A percentile compares a stretch with the other conserved stretches of the same genome.
phyloP scores from a whole-genome alignment of 1,284 basidiomycete genomes.

The Rhodotorula glutinis region DNA sequence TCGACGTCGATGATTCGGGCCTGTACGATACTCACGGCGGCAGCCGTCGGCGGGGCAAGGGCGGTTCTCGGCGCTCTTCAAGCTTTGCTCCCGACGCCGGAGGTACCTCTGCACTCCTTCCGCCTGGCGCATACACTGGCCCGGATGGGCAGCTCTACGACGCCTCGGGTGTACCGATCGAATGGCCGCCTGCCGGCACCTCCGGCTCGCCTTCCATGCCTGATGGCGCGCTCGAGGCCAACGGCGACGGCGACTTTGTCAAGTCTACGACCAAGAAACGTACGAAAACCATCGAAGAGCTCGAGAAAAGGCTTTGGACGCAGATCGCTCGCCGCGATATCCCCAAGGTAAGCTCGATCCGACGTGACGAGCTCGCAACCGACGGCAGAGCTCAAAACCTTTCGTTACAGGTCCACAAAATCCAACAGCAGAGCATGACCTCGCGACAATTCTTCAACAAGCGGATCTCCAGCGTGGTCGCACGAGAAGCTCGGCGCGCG shows the following conservation, averaged over 20 bases:
- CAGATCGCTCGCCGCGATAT: slow-evolving; percentile 42
- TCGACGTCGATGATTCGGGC: slow-evolving; percentile 17
- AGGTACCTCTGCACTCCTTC: not conserved
- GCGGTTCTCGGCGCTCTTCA: not conserved
- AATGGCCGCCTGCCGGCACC: slow-evolving; percentile 3
- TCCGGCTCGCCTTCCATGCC: not conserved
- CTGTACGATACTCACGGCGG: slow-evolving; percentile 1
- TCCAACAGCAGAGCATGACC: slow-evolving; percentile 24
- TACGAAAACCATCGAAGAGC: slow-evolving; percentile 21
- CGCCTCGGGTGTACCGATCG: slow-evolving; percentile 9
- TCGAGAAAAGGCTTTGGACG: slow-evolving; percentile 39
- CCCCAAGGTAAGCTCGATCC: slow-evolving; percentile 30
- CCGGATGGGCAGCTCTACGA: slow-evolving; percentile 24
- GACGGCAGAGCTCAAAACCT: too few species aligned
- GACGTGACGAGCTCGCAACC: too few species aligned
- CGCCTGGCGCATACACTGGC: slow-evolving; percentile 9
- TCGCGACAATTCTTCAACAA: slow-evolving; percentile 40
- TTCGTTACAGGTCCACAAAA: slow-evolving; percentile 22
- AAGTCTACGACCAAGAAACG: slow-evolving; percentile 13
- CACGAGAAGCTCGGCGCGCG: slow-evolving; percentile 50
- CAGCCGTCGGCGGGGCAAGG: slow-evolving; percentile 15
- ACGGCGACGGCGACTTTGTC: not conserved
- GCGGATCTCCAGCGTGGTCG: slow-evolving; percentile 39
- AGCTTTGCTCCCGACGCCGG: slow-evolving; percentile 10
- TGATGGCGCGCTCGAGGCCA: slow-evolving; percentile 2